Evolutionary conservation across 2,329 filamentous ascomycete genomes (phyloP), one percentile per base, ranked within the genome.

Genomic region (Pseudogymnoascus sp.): DNA sequence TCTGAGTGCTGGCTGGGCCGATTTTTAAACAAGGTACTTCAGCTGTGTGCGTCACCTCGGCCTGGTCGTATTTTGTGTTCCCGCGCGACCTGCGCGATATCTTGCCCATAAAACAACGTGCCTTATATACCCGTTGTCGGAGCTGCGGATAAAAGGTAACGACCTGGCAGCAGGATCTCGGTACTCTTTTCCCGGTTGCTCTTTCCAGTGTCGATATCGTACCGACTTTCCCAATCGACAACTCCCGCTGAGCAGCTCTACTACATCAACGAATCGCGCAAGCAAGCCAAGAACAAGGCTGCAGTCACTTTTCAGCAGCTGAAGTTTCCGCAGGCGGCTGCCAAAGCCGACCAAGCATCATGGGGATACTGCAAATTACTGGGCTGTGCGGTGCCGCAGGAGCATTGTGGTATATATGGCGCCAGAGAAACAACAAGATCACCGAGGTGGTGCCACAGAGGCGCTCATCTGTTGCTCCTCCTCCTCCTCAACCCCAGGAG

Each of bases 31-130:
- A 56, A 33, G 50, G 50, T 56, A 56, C 28, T 2, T 56, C 28
- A 33, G 28, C 28, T 56, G 50, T 56, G 25, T 56, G 50, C 50
- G 50, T 56, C 50, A 56, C 50, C 50, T 56, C 50, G 50, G 50
- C 50, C 50, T 56, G 5, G 25, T 56, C 28, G n/a, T 53, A 33
- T 56, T 33, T 5, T 35, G 28, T 56, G 50, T 56, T 28, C 10
- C 28, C 16, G 28, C 50, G 28, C 50, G 28, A 56, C 50, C 28
- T 56, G 50, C 28, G 28, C 50, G n/a, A 56, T 56, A 56, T 56
- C 28, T 56, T 56, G 28, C 16, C 50, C 50, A 56, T 56, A 56
- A 56, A 53, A 10, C 50, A 56, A 33, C 50, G 28, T 33, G 28
- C 50, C 12, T 56, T 56, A 21, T 31, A 56, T 56, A 56, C 50